Conservation (phyloP, 2,329 filamentous ascomycete genomes). For the Fusarium irregulare region DNA sequence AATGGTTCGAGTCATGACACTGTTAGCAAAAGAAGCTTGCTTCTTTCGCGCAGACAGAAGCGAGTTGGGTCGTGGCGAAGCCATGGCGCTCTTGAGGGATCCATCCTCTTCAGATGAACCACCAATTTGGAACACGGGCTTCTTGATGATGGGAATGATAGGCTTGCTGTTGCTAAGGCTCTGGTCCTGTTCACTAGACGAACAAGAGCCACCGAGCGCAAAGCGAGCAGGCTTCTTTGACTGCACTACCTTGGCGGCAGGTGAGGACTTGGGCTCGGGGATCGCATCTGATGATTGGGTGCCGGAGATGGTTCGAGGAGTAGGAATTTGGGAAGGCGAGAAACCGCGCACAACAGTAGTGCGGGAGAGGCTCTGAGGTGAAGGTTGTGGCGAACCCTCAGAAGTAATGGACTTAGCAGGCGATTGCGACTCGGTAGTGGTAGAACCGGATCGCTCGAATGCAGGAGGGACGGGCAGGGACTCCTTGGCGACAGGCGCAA, state of each 20-base stretch:
- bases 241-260: slow-evolving; percentile 73
- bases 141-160: slow-evolving; percentile 48
- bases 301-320: slow-evolving; percentile 59
- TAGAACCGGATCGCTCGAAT: slow-evolving; percentile 58
- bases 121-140: slow-evolving; percentile 64
- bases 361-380: slow-evolving; percentile 46
- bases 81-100: slow-evolving; percentile 70
- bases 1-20: slow-evolving; percentile 76
- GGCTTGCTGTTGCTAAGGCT: slow-evolving; percentile 59
- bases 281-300: slow-evolving; percentile 67
- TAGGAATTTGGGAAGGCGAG: slow-evolving; percentile 76
- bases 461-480: slow-evolving; percentile 49
- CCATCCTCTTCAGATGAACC: slow-evolving; percentile 80
- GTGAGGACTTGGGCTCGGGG: slow-evolving; percentile 68
- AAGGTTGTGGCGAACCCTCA: slow-evolving; percentile 46
- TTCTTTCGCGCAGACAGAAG: slow-evolving; percentile 70
- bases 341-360: slow-evolving; percentile 82
- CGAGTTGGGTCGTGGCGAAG: slow-evolving; percentile 57
- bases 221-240: slow-evolving; percentile 74
- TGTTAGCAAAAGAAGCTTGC: slow-evolving; percentile 83
- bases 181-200: slow-evolving; percentile 70
- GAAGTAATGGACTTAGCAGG: slow-evolving; percentile 66
- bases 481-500: slow-evolving; percentile 55
- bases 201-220: slow-evolving; percentile 82
- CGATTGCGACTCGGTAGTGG: slow-evolving; percentile 58